Evolutionary conservation across 2,329 filamentous ascomycete genomes (phyloP), one percentile per base, ranked within the genome.

Genomic region (Hymenoscyphus infarciens): DNA sequence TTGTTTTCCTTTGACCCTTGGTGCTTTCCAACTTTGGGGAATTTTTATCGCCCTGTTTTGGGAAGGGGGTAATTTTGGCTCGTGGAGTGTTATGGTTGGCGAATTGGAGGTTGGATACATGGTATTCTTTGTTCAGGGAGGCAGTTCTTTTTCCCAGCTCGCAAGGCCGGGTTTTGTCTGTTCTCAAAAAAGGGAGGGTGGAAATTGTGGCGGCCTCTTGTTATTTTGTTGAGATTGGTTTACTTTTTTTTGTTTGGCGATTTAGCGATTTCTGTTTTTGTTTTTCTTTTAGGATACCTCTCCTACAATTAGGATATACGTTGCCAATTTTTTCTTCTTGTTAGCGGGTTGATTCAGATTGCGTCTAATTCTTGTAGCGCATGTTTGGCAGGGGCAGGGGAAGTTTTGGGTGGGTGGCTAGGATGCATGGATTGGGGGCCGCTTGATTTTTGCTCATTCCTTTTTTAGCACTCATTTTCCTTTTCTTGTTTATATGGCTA

Each of bases 131-230:
- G 61, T 69, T 77, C 75, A 74, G 75, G 67, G 74, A 69, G 75
- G 73, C 74, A 78, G 75, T 70, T 35, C 74, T 78, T 78, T 78
- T 79, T 76, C 75, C 76, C 76, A 73, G 73, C 74, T 71, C 67
- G 59, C 57, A 68, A 66, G 65, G 61, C 54, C 64, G 67, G 66
- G 64, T 71, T 70, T 69, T 69, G 64, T 67, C 67, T 69, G 61
- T 66, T 29, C 66, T 71, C 66, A 68, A 61, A 56, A 63, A 38
- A 61, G 66, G 66, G 63, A 27, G 63, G 65, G 63, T 62, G 56
- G 6, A 15, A 15, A 27, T 27, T 52, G 57, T 56, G 57, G 58
- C 59, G 57, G 52, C 61, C 59, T 19, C 31, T 61, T 52, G 38
- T 33, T 54, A 54, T 38, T 49, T 42, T 31, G 8, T 61, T 31